A percentile compares a stretch with the other conserved stretches of the same genome.
These are phyloP conservation scores for Linnemannia elongata DNA, from an alignment of 192 early-diverging fungal genomes.

Conservation along the genomic window DNA sequence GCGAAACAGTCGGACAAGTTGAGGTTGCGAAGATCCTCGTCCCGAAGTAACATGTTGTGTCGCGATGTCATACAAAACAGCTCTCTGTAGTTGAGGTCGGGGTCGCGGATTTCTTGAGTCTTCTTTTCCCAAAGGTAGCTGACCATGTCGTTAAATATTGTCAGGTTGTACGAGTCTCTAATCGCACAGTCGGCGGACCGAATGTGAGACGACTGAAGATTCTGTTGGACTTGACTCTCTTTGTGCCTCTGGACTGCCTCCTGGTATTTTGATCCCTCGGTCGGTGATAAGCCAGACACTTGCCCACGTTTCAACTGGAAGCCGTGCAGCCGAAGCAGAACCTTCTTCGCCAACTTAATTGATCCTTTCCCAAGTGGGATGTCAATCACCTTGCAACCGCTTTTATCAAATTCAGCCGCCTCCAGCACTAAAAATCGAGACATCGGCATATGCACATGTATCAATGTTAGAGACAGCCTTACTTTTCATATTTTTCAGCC, in stretches of 20 bases:
- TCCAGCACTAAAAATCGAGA: background rate
- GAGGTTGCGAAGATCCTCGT: conserved; percentile 22
- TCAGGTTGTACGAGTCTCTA: conserved; percentile 14
- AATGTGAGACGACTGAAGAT: background rate
- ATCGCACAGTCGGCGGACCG: conserved; percentile 17
- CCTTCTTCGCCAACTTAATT: conserved; percentile 10
- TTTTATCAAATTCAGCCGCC: background rate
- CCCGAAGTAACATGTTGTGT: conserved; percentile 20
- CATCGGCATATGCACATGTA: background rate
- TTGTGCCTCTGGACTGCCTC: background rate
- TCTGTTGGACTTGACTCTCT: background rate
- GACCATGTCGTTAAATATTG: conserved; percentile 8
- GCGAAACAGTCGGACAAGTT: conserved; percentile 22
- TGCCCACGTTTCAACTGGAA: background rate
- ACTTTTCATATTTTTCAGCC: background rate
- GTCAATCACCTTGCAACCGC: background rate
- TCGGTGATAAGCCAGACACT: background rate
- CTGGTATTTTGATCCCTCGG: background rate
- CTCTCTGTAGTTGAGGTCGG: conserved; percentile 13
- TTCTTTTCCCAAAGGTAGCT: conserved; percentile 2
- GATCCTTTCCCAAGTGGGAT: conserved; percentile 10
- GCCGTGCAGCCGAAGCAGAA: background rate
- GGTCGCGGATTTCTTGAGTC: background rate
- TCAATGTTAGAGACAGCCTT: background rate
- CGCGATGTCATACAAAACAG: conserved; percentile 14